Base-by-base conservation (phyloP, 2,329 filamentous ascomycete genomes). In the Fusarium redolens region DNA sequence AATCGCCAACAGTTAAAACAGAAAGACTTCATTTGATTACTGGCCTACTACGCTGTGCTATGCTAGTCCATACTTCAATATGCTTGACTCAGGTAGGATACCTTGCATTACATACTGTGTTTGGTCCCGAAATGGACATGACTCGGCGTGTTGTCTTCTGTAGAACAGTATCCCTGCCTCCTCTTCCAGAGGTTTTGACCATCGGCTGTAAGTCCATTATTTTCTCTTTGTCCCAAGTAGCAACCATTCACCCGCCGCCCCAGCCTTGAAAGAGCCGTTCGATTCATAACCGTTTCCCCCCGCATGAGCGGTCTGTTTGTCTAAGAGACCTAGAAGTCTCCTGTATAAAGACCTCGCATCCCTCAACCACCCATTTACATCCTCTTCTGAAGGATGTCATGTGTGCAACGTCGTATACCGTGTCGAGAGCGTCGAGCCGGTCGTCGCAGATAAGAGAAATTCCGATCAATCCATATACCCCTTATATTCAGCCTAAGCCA, bases 301-400 rank as follows among this genome's bases (percentile, higher is more conserved):
- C 75, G 75, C 75, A 75, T 58, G 75, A 77, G 74, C 75, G 75
- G 74, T 75, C 71, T 69, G 65, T 71, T 68, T 68, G 67, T 77
- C 75, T 77, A 78, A 68, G 73, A 75, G 73, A 41, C 75, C 75
- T 75, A 67, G 30, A 60, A 77, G 72, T 68, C 71, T 73, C 67
- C 20, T 72, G 48, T 40, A 40, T 65, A 33, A 51, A 63, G 68
- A 71, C 60, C 30, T 57, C 43, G 50, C 52, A 52, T 56, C 59
- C 41, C 56, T 44, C 67, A 51, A 45, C 67, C 41, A 55, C 65
- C 38, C 18, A 40, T 56, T 48, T 44, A 14, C 48, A n/a, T 50
- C 44, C 38, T 40, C 28, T 48, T 62, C 25, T 44, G 22, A 47
- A 38, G 51, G 44, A 38, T 35, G 22, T 20, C n/a, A 72, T 54